A percentile compares a stretch with the other conserved stretches of the same genome.
These are phyloP conservation scores for Plantago elongata DNA, from an alignment of 257 asterid genomes.

Conservation along the genomic window DNA sequence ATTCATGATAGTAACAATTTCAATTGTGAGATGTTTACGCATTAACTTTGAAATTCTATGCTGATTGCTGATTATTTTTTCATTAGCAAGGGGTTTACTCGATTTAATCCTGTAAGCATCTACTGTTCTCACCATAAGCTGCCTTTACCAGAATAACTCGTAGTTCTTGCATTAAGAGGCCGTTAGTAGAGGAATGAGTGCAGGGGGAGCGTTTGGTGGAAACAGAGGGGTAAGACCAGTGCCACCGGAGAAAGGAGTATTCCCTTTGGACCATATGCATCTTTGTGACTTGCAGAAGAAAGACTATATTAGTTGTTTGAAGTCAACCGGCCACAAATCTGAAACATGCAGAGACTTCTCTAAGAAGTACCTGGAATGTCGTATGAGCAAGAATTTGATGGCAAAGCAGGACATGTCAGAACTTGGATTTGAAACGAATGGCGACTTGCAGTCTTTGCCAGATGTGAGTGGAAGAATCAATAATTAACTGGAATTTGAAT, in stretches of 20 bases:
- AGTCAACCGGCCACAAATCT: slow-evolving; percentile 68
- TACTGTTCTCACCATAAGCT: too few species aligned
- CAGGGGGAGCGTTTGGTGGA: slow-evolving; percentile 96
- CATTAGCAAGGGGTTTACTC: too few species aligned
- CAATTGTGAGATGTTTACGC: too few species aligned
- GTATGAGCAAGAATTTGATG: slow-evolving; percentile 99
- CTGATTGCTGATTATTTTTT: too few species aligned
- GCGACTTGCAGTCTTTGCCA: background rate
- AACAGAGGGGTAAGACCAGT: slow-evolving; percentile 92
- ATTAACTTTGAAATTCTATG: too few species aligned
- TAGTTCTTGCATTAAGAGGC: too few species aligned
- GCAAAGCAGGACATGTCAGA: slow-evolving; percentile 94
- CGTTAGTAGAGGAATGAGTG: background rate
- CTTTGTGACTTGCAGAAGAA: slow-evolving; percentile 92
- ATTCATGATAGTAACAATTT: too few species aligned
- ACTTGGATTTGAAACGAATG: slow-evolving; percentile 62
- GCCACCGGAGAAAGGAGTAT: slow-evolving; percentile 94
- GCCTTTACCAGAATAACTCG: too few species aligned
- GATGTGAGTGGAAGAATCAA: too few species aligned
- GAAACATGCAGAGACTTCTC: slow-evolving; percentile 77
- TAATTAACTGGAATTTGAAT: too few species aligned
- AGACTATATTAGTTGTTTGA: slow-evolving; percentile 70
- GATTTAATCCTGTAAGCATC: too few species aligned
- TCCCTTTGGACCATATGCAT: slow-evolving; percentile 92
- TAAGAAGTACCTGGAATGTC: slow-evolving; percentile 77